These are phyloP conservation scores for Scedosporium minutisporum DNA, from an alignment of 2,329 filamentous ascomycete genomes.

Conservation along the genomic window DNA sequence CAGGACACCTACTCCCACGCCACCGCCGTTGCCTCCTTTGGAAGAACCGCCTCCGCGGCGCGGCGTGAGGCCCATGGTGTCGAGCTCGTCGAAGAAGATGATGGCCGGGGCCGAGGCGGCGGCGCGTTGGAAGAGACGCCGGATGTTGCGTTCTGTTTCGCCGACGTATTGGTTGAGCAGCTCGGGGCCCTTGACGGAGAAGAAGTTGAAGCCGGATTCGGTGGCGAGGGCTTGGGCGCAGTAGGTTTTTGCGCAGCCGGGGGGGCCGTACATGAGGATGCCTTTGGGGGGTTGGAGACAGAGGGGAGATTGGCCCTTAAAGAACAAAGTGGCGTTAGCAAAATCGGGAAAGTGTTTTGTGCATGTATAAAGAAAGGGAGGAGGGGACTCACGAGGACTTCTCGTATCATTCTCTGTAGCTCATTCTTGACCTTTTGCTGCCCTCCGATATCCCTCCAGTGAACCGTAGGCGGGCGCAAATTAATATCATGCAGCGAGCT, in stretches of 20 bases:
- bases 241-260: conserved; percentile 90
- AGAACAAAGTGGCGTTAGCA: neutral
- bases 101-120: conserved; percentile 80
- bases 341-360: neutral
- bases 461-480: conserved; percentile 75
- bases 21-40: conserved; percentile 29
- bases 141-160: conserved; percentile 78
- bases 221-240: conserved; percentile 86
- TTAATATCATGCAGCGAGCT: conserved; percentile 85
- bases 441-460: conserved; percentile 82
- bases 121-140: conserved; percentile 78
- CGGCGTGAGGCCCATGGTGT: conserved; percentile 60
- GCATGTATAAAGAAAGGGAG: neutral
- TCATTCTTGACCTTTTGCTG: conserved; percentile 64
- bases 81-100: conserved; percentile 96
- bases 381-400: conserved; percentile 21
- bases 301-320: conserved; percentile 20
- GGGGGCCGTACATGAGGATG: conserved; percentile 81
- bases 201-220: conserved; percentile 84
- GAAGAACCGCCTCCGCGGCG: conserved; percentile 30
- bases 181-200: conserved; percentile 88
- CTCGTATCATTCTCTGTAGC: conserved; percentile 41
- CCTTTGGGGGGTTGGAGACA: conserved; percentile 61
- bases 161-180: conserved; percentile 95
- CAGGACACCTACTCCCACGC: conserved; percentile 65